Percentiles rank a stretch among this genome's conserved stretches.
phyloP scores from a whole-genome alignment of 352 stramenopile genomes.

The Pythium aphanidermatum region DNA sequence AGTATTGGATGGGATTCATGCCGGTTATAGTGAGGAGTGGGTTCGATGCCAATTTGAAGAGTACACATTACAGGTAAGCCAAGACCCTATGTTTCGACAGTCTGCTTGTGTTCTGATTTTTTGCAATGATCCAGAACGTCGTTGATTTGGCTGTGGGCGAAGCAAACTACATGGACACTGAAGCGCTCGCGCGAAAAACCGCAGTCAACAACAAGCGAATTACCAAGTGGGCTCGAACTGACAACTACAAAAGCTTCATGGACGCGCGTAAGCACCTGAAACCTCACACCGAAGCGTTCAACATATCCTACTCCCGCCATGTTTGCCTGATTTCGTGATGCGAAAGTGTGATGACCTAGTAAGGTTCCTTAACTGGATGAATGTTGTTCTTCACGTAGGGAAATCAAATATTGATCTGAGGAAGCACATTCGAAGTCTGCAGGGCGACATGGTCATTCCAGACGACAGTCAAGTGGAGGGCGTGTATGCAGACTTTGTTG shows the following conservation, averaged over 20 bases:
- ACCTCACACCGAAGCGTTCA: slow-evolving; percentile 63
- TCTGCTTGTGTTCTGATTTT: background rate
- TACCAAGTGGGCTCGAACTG: slow-evolving; percentile 79
- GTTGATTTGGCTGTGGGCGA: slow-evolving; percentile 76
- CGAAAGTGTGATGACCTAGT: background rate
- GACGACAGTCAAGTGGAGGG: slow-evolving; percentile 73
- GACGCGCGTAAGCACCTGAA: slow-evolving; percentile 39
- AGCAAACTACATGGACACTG: slow-evolving; percentile 66
- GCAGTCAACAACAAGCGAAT: slow-evolving; percentile 86
- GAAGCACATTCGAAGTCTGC: slow-evolving; percentile 71
- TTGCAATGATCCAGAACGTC: slow-evolving; percentile 37
- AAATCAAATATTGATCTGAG: slow-evolving; percentile 77
- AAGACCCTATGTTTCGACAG: background rate
- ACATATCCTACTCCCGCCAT: slow-evolving; percentile 69
- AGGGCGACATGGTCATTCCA: slow-evolving; percentile 68
- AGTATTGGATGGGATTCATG: slow-evolving; percentile 73
- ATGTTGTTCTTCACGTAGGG: slow-evolving; percentile 53
- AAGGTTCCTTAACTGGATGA: slow-evolving; percentile 40
- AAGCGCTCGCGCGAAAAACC: slow-evolving; percentile 64
- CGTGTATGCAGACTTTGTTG: slow-evolving; percentile 79
- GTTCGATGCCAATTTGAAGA: slow-evolving; percentile 86
- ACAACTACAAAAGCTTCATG: slow-evolving; percentile 82
- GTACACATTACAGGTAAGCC: slow-evolving; percentile 64
- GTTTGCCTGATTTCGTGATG: slow-evolving; percentile 37
- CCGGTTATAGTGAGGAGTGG: slow-evolving; percentile 83